Base-by-base conservation (phyloP, 352 stramenopile genomes). In the Globisporangium orthogonon region DNA sequence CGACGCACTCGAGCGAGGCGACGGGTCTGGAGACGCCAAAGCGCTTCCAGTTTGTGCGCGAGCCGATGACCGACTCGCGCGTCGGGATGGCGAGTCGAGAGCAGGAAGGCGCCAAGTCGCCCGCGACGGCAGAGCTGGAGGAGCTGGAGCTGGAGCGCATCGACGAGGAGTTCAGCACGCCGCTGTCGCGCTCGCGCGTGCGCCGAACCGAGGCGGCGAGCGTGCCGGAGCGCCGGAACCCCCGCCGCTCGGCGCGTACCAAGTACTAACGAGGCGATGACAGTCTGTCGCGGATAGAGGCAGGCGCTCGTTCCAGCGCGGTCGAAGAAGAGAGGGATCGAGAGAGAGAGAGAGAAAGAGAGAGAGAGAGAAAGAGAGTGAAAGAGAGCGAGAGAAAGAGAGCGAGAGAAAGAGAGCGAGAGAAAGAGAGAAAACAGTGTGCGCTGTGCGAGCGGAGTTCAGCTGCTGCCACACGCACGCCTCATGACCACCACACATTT, bases 161-260 rank as follows among this genome's bases (percentile, higher is more conserved):
- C 52, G 82, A 91, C 60, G 82, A 91, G 55, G 82, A 91, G 63
- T 91, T 91, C 67, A 88, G 76, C 66, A 90, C 82, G 51, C 78
- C 78, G 17, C 74, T 86, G 39, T 78, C 63, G 4, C 62, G 76
- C 37, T 79, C 73, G 54, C 72, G 66, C 41, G 70, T 60, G 10
- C 72, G 71, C n/a, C 62, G 73, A 52, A 89, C 80, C 63, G 77
- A 89, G 58, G 65, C 76, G n/a, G 68, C 69, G 44, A 86, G 70
- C 52, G 71, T 70, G 14, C 79, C 83, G 0, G 75, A 85, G 44
- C 83, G 83, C 55, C 81, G 83, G 56, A 94, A 94, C 57, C 83
- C 83, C 33, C 71, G 79, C 45, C 81, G 83, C 45, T 81, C 76
- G 6, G 66, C 81, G 15, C 78, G 83, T 39, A 77, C 78, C 41